phyloP scores from a whole-genome alignment of 2,329 filamentous ascomycete species.

The Verticillium tricorpus region DNA sequence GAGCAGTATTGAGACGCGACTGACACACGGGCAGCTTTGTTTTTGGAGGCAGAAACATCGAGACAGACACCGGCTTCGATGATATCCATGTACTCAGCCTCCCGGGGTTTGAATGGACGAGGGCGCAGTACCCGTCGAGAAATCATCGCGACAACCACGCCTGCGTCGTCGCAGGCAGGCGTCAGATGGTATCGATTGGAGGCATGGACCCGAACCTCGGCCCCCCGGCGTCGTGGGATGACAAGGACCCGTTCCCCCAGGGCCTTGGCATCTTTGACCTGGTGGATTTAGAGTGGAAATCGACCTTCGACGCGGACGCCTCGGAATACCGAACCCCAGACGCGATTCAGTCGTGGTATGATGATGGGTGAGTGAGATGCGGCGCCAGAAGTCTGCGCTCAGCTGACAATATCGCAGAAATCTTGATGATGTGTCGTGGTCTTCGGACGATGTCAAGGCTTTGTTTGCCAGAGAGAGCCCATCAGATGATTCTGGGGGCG shows the following conservation, averaged over 20 bases:
- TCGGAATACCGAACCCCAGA: slow-evolving; percentile 25
- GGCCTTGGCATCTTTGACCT: slow-evolving; percentile 35
- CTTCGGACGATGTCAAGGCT: background rate
- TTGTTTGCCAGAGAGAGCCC: background rate
- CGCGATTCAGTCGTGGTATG: slow-evolving; percentile 27
- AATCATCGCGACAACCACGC: slow-evolving; percentile 23
- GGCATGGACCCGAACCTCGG: slow-evolving; percentile 16
- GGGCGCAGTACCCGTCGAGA: slow-evolving; percentile 15
- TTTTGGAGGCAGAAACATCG: slow-evolving; percentile 25
- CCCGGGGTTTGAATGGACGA: slow-evolving; percentile 31
- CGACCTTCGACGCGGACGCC: slow-evolving; percentile 27
- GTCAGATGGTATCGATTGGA: slow-evolving; percentile 35
- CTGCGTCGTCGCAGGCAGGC: slow-evolving; percentile 28
- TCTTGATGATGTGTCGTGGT: background rate
- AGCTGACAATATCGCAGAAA: background rate
- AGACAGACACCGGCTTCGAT: slow-evolving; percentile 15
- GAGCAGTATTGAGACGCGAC: no score
- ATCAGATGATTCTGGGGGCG: background rate
- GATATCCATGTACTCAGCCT: slow-evolving; percentile 31
- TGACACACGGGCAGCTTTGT: slow-evolving; percentile 22
- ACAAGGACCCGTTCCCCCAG: slow-evolving; percentile 27
- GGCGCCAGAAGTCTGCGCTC: background rate
- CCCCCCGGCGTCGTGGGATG: slow-evolving; percentile 2
- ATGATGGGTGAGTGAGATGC: slow-evolving; percentile 11
- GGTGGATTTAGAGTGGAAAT: slow-evolving; percentile 27